These are phyloP conservation scores for Physaria fendleri DNA, from an alignment of 345 rosid genomes.

Conservation along the genomic window DNA sequence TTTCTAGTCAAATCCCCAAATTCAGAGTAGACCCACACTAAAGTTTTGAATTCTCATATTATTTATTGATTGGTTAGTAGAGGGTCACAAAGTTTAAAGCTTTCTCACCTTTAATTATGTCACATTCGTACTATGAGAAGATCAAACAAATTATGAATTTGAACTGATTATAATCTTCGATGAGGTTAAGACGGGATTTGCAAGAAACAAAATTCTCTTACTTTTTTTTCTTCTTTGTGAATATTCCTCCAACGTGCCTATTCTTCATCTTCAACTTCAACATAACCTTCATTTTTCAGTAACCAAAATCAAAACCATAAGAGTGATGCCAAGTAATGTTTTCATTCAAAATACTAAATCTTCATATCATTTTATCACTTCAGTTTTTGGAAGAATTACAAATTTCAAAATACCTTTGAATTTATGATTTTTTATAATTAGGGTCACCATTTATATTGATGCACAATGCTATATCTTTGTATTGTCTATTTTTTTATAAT, in stretches of 20 bases:
- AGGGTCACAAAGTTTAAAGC: not conserved
- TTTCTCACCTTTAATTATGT: conserved; percentile 7
- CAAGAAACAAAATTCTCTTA: conserved; percentile 33
- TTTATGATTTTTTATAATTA: no score
- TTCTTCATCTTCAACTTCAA: conserved; percentile 99
- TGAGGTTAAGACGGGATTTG: not conserved
- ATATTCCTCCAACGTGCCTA: conserved; percentile 84
- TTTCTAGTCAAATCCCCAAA: conserved; percentile 85
- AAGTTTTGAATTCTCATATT: conserved; percentile 11
- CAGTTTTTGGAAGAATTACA: no score
- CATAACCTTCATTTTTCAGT: conserved; percentile 61
- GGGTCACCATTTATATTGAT: no score
- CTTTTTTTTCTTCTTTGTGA: conserved; percentile 98
- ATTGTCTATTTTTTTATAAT: no score
- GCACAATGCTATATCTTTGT: no score
- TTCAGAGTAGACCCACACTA: conserved; percentile 47
- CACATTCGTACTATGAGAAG: conserved; percentile 7
- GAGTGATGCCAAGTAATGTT: conserved; percentile 19
- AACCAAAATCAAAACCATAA: not conserved
- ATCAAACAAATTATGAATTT: no score
- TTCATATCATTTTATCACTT: no score
- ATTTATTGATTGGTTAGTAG: conserved; percentile 1
- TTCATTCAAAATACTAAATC: no score
- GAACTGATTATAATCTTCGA: not conserved
- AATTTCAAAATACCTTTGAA: no score